Base-by-base conservation (phyloP, 768 basidiomycete species). In the Podaxis sp. region DNA sequence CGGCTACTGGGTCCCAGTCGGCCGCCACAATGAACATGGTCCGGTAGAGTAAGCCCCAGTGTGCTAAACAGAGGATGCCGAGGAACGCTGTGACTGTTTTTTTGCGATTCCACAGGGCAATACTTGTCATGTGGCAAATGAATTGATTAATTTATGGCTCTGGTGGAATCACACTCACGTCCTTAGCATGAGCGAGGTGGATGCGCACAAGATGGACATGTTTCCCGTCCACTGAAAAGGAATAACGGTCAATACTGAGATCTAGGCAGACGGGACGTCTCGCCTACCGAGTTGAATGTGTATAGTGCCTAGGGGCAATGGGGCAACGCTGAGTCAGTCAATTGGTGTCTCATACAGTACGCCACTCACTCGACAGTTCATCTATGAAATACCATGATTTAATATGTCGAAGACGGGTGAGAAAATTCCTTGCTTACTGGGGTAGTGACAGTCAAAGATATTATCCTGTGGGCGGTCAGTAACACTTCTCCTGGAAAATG, bases 81-180 rank as follows among this genome's bases (percentile, higher is more conserved):
- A 90, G 78, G 18, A 79, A 73, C 23, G 80, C 65, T 11, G 84
- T 69, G 44, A 89, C 73, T n/a, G 70, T 71, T 27, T 70, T 72
- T 57, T 81, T 76, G 50, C 86, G 81, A 57, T 89, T 82, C 89
- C 88, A 91, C 25, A 91, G 76, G 9, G 88, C 88, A 50, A 90
- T 79, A 3, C 86, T 90, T 50, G 16, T 32, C 6, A 27, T 42
- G 50, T 51, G 28, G 47, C 47, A 18, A 59, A 50, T 61, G 14
- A 47, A 25, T 56, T 55, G 25, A 53, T 11, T 42, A 36, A 28
- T 27, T 21, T 10, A 38, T 58, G 14, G 51, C 52, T 55, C 54
- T 58, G 58, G 61, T 25, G 54, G 62, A 21, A 23, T 51, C 7
- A 38, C 44, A 66, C 80, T 61, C 67, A 88, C 87, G 87, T 88